Conservation (phyloP, 1,284 basidiomycete species). For the Polyporus tsugae region DNA sequence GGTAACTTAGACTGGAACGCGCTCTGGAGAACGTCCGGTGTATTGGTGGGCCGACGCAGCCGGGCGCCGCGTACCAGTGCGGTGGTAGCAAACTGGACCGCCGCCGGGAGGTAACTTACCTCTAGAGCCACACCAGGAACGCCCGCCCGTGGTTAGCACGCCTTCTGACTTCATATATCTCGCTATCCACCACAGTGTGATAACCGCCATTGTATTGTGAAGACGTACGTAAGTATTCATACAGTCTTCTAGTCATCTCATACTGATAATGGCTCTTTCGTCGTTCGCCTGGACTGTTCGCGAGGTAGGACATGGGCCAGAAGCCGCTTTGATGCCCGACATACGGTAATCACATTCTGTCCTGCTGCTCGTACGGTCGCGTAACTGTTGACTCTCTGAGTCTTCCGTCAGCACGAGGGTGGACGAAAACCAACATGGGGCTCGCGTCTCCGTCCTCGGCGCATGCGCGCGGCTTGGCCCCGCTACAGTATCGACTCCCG, state of each 20-base stretch:
- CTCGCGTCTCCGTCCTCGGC: background rate
- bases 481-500: background rate
- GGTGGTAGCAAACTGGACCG: background rate
- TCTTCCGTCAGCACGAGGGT: background rate
- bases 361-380: background rate
- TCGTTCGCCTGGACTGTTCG: background rate
- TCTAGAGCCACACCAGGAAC: constrained; percentile 2
- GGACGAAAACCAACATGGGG: background rate
- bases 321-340: background rate
- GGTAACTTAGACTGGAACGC: background rate
- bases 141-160: background rate
- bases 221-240: background rate
- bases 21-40: background rate
- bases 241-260: background rate
- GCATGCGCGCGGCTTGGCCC: background rate
- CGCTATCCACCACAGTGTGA: background rate
- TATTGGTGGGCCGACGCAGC: background rate
- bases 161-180: background rate
- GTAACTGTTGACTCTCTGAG: background rate
- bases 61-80: background rate
- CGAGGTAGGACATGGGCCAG: background rate
- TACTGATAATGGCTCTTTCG: background rate
- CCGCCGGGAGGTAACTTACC: background rate
- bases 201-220: background rate
- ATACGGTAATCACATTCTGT: background rate